Conservation (phyloP, 176 grass and related monocot genomes). For the Leersia perrieri region DNA sequence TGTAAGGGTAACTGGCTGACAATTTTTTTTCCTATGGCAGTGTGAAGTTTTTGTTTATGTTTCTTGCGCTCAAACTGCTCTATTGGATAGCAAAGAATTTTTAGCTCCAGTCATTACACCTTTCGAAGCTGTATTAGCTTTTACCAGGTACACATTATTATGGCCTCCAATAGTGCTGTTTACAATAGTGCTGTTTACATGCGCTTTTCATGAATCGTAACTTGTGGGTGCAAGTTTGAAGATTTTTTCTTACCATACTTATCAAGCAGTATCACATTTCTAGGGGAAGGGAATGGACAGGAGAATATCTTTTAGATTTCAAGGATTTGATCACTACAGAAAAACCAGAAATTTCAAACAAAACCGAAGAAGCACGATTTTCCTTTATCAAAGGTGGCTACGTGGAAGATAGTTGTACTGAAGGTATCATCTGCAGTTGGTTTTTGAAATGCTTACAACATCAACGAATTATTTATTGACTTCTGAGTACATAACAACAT, state of each 20-base stretch:
- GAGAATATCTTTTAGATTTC: conserved; percentile 91
- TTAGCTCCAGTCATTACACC: conserved; percentile 91
- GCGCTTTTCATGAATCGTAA: background rate
- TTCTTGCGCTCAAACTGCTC: conserved; percentile 93
- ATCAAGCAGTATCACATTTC: conserved; percentile 6
- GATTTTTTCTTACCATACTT: background rate
- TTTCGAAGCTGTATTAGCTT: conserved; percentile 94
- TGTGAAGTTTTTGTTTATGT: conserved; percentile 96
- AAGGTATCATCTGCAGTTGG: conserved; percentile 28
- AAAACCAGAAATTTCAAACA: conserved; percentile 32
- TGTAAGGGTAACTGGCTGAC: conserved; percentile 1
- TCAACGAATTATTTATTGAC: background rate
- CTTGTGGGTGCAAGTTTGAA: background rate
- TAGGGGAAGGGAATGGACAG: conserved; percentile 88
- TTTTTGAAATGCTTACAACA: background rate
- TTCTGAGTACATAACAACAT: background rate
- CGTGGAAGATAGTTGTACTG: conserved; percentile 60
- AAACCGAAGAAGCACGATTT: conserved; percentile 77
- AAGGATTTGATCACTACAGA: conserved; percentile 61
- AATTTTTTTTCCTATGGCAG: conserved; percentile 34
- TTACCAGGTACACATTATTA: conserved; percentile 55
- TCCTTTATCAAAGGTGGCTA: conserved; percentile 90
- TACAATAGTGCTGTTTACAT: background rate
- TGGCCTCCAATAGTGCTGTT: background rate
- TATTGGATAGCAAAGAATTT: conserved; percentile 97